These are phyloP conservation scores for Cercospora brassicicola DNA, from an alignment of 2,329 filamentous ascomycete genomes.

Conservation along the genomic window DNA sequence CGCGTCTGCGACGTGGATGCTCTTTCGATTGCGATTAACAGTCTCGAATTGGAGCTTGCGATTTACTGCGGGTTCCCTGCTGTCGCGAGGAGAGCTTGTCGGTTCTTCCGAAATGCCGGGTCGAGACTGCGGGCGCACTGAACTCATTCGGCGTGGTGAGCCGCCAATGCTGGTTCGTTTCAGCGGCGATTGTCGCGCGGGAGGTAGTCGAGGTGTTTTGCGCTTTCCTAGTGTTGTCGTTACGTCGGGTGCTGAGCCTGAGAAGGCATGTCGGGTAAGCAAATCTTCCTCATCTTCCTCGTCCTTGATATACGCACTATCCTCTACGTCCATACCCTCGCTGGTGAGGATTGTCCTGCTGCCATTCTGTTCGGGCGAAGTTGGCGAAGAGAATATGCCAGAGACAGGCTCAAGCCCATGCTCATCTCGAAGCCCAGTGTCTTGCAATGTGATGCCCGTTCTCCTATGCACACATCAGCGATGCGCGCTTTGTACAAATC, in stretches of 20 bases:
- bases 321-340: constrained; percentile 57
- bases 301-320: constrained; percentile 52
- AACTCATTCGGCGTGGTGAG: constrained; percentile 63
- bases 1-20: constrained; percentile 30
- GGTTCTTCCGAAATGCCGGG: constrained; percentile 20
- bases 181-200: constrained; percentile 59
- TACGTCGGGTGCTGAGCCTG: constrained; percentile 55
- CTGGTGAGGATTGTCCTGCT: constrained; percentile 27
- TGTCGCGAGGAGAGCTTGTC: constrained; percentile 12
- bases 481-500: not conserved
- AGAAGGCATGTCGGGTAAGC: constrained; percentile 22
- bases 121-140: constrained; percentile 51
- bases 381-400: constrained; percentile 82
- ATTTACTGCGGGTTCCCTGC: constrained; percentile 34
- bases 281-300: constrained; percentile 6
- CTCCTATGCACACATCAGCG: constrained; percentile 59
- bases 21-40: constrained; percentile 32
- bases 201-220: constrained; percentile 50
- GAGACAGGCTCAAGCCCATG: constrained; percentile 88
- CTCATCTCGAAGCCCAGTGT: constrained; percentile 80
- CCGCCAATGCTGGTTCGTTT: constrained; percentile 59
- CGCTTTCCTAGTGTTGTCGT: constrained; percentile 44
- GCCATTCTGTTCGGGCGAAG: constrained; percentile 43
- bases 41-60: constrained; percentile 37
- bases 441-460: constrained; percentile 79